These are phyloP conservation scores for Suhomyces sp. DNA, from an alignment of 805 yeast genomes.

Conservation along the genomic window DNA sequence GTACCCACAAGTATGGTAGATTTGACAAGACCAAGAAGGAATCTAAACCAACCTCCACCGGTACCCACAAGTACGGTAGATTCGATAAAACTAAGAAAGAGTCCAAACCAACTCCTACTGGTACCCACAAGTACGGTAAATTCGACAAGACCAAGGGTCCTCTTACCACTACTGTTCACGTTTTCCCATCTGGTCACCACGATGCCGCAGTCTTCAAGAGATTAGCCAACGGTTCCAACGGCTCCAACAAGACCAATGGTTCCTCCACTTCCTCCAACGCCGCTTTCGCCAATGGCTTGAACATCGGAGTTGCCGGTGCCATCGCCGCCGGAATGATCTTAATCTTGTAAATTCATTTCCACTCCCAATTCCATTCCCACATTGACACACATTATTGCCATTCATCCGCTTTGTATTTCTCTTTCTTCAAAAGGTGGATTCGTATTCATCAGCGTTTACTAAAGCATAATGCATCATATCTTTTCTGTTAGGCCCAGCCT, in stretches of 20 bases:
- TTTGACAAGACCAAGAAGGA: conserved; percentile 36
- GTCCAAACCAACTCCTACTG: conserved; percentile 22
- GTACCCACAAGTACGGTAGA: conserved; percentile 56
- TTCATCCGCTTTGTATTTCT: not conserved
- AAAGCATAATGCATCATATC: too few relatives aligned
- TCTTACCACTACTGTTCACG: conserved; percentile 36
- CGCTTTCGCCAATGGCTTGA: conserved; percentile 16
- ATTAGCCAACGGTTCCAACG: conserved; percentile 16
- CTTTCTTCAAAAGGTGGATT: not conserved
- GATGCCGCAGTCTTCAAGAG: conserved; percentile 9
- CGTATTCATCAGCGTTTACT: too few relatives aligned
- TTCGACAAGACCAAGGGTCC: conserved; percentile 37
- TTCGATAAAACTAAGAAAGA: conserved; percentile 50
- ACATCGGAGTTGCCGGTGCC: conserved; percentile 41
- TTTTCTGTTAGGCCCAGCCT: too few relatives aligned
- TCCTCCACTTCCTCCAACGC: conserved; percentile 24
- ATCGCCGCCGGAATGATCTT: conserved; percentile 52
- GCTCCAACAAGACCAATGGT: conserved; percentile 21
- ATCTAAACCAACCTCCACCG: conserved; percentile 26
- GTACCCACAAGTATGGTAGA: conserved; percentile 31
- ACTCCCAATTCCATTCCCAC: not conserved
- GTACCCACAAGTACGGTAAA: conserved; percentile 31
- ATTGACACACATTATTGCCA: not conserved
- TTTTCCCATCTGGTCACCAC: conserved; percentile 14
- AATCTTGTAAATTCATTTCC: conserved; percentile 31